Conservation (phyloP, 257 asterid genomes). For the Ligustrum vulgare region DNA sequence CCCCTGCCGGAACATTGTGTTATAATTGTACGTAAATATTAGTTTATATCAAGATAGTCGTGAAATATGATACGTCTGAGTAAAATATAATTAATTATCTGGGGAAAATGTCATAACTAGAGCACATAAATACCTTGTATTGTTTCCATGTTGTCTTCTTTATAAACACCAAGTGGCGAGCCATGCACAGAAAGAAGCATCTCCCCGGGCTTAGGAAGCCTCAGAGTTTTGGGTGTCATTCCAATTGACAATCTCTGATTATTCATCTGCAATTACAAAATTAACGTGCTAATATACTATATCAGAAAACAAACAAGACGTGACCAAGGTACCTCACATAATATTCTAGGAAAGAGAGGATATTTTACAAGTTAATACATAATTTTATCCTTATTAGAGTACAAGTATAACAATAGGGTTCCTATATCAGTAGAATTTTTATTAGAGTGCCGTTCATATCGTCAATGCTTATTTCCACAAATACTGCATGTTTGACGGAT, state of each 20-base stretch:
- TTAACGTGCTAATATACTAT: not conserved
- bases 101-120: not conserved
- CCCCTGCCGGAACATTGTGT: not conserved
- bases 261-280: constrained; percentile 47
- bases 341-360: not conserved
- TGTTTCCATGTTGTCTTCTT: constrained; percentile 92
- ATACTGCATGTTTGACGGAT: not conserved
- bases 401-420: not conserved
- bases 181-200: constrained; percentile 86
- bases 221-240: constrained; percentile 67
- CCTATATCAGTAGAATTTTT: not conserved
- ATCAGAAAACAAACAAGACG: constrained; percentile 6
- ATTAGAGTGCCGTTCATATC: not conserved
- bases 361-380: not conserved
- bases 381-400: not conserved
- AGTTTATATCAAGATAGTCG: not conserved
- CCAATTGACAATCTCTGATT: constrained; percentile 67
- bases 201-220: constrained; percentile 88
- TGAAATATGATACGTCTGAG: not conserved
- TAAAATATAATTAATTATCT: not conserved
- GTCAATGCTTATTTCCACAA: not conserved
- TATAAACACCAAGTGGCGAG: constrained; percentile 87
- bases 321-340: not conserved
- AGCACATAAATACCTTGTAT: constrained; percentile 57
- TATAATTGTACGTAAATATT: not conserved